Evolutionary conservation across 306 rosid genomes (phyloP), one percentile per base, ranked within the genome.

Genomic region (Leucaena leucocephala): DNA sequence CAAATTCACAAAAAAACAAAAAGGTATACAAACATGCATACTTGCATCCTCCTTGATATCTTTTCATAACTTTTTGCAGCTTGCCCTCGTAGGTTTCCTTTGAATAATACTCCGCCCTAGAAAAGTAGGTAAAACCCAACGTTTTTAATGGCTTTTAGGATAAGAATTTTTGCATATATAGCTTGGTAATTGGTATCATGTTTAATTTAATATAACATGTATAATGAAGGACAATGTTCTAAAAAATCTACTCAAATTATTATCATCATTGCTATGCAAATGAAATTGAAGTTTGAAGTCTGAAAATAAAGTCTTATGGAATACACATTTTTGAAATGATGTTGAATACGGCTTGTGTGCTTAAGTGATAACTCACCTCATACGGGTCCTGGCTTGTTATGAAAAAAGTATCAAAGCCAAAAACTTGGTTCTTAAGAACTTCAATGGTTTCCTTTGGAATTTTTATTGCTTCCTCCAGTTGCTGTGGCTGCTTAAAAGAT

Each of bases 341-440:
- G 19, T 52, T 54, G 43, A 59, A 64, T 22, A 50, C 36, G 0
- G 15, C 19, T 70, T 5, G 9, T 34, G 43, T 58, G 63, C 42
- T 27, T 9, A 72, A 40, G 75, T 7, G 75, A 69, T 77, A 57
- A 40, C 88, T 83, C 79, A 95, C 99, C 97, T 95, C 99, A 42
- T 93, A 95, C 11, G 99, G 98, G 78, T 90, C 99, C 83, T 95
- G 96, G 83, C 93, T 82, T 69, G 98, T 93, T 78, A 93, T 90
- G 3, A 95, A 95, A 83, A 93, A 95, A 6, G 99, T 93, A 83
- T 93, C 98, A 84, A 95, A 95, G 75, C 98, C 96, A 78, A 95
- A 95, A 57, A 93, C 97, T 86, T 95, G 97, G 84, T 77, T 88
- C 86, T 89, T 95, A 7, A 95, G 87, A 76, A 91, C 78, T 79